phyloP scores from a whole-genome alignment of 2,329 filamentous ascomycete genomes.

The Fusarium anguioides region DNA sequence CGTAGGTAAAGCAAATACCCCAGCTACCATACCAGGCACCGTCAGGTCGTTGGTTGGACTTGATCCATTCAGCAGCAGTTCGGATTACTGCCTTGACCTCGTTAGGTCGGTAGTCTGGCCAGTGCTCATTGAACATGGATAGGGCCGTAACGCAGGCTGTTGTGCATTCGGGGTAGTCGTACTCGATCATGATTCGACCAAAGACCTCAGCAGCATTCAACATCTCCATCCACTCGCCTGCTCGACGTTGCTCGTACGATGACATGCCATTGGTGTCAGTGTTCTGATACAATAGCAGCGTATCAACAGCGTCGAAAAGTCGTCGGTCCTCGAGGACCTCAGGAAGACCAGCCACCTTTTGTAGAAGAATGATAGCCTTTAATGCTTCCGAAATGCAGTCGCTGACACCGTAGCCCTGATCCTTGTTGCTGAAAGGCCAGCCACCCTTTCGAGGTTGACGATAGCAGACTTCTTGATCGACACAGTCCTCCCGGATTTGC shows the following conservation, averaged over 20 bases:
- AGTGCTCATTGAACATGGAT: conserved; percentile 82
- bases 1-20: conserved; percentile 99
- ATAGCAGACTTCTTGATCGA: conserved; percentile 83
- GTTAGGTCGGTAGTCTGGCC: conserved; percentile 79
- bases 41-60: conserved; percentile 78
- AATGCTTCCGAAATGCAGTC: conserved; percentile 94
- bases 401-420: conserved; percentile 94
- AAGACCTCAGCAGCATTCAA: conserved; percentile 98
- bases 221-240: conserved; percentile 80
- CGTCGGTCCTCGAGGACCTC: conserved; percentile 78
- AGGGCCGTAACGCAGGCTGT: conserved; percentile 92
- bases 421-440: conserved; percentile 94
- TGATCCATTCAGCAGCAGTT: conserved; percentile 84
- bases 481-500: conserved; percentile 86
- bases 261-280: conserved; percentile 81
- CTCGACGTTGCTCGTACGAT: conserved; percentile 88
- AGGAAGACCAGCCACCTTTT: conserved; percentile 81
- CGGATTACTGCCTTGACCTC: conserved; percentile 81
- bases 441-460: conserved; percentile 91
- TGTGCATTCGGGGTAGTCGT: conserved; percentile 97
- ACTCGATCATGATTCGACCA: conserved; percentile 97
- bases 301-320: conserved; percentile 89
- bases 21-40: conserved; percentile 98
- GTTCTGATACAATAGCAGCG: conserved; percentile 92
- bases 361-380: conserved; percentile 86